These are phyloP conservation scores for Ogataea chonburiensis DNA, from an alignment of 805 yeast genomes.

Conservation along the genomic window DNA sequence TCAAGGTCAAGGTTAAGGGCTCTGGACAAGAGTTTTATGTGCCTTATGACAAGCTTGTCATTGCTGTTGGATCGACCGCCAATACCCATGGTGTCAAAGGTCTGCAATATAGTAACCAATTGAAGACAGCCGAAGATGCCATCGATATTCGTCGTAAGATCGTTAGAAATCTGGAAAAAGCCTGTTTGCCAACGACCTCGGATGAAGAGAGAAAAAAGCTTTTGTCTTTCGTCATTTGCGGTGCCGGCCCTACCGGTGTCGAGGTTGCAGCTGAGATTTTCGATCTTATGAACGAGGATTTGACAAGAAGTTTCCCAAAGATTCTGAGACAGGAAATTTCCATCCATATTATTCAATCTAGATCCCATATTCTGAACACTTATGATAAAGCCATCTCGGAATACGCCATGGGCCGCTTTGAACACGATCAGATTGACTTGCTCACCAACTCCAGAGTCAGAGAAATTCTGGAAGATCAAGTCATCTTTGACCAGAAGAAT, in stretches of 20 bases:
- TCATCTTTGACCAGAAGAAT: slow-evolving; percentile 53
- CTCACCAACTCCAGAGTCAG: slow-evolving; percentile 64
- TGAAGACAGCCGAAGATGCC: slow-evolving; percentile 69
- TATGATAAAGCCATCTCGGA: slow-evolving; percentile 64
- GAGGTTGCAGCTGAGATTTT: slow-evolving; percentile 72
- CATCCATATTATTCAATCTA: slow-evolving; percentile 67
- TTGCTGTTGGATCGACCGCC: slow-evolving; percentile 67
- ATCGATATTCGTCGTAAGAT: slow-evolving; percentile 53
- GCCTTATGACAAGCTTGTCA: slow-evolving; percentile 68
- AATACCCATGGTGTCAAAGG: slow-evolving; percentile 74
- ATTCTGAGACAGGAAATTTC: slow-evolving; percentile 60
- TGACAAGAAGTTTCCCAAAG: slow-evolving; percentile 55
- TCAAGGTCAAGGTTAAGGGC: slow-evolving; percentile 51
- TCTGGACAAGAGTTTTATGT: slow-evolving; percentile 54
- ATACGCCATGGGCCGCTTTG: slow-evolving; percentile 63
- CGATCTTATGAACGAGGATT: slow-evolving; percentile 65
- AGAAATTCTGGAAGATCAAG: slow-evolving; percentile 54
- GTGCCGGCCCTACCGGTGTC: slow-evolving; percentile 77
- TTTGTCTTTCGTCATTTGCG: slow-evolving; percentile 64
- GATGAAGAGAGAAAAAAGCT: slow-evolving; percentile 62
- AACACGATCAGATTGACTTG: slow-evolving; percentile 60
- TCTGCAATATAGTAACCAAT: slow-evolving; percentile 55
- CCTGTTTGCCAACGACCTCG: slow-evolving; percentile 63
- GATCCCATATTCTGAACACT: slow-evolving; percentile 65
- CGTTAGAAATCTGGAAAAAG: slow-evolving; percentile 54